Percentiles rank a stretch among this genome's conserved stretches.
phyloP scores from a whole-genome alignment of 805 yeast species.

The Teunomyces tritomae region DNA sequence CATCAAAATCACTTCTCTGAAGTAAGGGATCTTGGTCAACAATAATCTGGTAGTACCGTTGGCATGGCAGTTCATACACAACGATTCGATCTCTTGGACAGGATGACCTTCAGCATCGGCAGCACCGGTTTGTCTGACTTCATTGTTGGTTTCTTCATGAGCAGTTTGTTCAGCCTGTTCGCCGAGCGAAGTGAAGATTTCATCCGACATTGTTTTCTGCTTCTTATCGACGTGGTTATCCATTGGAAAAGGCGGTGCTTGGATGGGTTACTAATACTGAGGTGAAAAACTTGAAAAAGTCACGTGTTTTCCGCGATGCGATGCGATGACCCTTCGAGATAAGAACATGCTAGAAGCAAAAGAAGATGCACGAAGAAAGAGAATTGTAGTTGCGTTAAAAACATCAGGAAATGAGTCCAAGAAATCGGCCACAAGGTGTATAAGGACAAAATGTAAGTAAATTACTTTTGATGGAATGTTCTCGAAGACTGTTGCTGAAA shows the following conservation, averaged over 20 bases:
- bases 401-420: neutral
- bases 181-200: slow-evolving; percentile 33
- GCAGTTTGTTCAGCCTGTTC: slow-evolving; percentile 38
- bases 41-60: slow-evolving; percentile 81
- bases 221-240: slow-evolving; percentile 12
- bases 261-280: neutral
- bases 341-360: neutral
- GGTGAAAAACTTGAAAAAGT: neutral
- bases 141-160: slow-evolving; percentile 28
- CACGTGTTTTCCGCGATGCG: slow-evolving; percentile 5
- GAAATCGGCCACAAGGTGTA: too few relatives aligned
- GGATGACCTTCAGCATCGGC: slow-evolving; percentile 86
- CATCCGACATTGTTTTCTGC: slow-evolving; percentile 12
- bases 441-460: too few relatives aligned
- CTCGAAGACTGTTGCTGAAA: too few relatives aligned
- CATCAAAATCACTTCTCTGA: slow-evolving; percentile 88
- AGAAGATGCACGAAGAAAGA: neutral
- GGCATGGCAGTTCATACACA: slow-evolving; percentile 94
- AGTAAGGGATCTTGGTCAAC: slow-evolving; percentile 86
- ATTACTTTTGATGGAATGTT: too few relatives aligned
- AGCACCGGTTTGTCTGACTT: slow-evolving; percentile 69
- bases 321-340: neutral
- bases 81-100: slow-evolving; percentile 90
- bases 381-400: neutral
- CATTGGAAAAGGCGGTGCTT: slow-evolving; percentile 3